A percentile compares a stretch with the other conserved stretches of the same genome.
Conservation (phyloP, 208 protist species). For the Acanthamoeba healyi region DNA sequence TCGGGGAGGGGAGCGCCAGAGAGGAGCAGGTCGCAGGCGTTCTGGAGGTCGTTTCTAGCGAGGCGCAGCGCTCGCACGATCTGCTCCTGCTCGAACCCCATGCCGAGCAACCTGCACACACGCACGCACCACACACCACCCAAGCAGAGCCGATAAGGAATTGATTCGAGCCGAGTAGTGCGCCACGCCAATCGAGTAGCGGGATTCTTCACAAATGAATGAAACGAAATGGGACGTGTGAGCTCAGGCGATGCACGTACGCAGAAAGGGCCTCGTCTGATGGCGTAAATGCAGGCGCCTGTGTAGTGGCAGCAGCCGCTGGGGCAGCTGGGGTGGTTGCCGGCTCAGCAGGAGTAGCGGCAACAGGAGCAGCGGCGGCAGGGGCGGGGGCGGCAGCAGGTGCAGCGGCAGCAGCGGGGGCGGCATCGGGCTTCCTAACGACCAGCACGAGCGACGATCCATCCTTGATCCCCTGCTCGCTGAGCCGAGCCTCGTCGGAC, state of each 20-base stretch:
- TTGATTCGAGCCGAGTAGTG: too few relatives aligned
- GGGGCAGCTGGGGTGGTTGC: background rate
- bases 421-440: background rate
- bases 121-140: background rate
- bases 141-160: background rate
- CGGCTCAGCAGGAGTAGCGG: background rate
- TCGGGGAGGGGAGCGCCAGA: background rate
- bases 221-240: background rate
- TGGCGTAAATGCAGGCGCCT: background rate
- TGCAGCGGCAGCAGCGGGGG: background rate
- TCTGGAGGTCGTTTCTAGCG: slow-evolving; percentile 6
- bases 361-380: background rate
- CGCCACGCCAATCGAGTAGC: too few relatives aligned
- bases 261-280: background rate
- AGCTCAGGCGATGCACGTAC: background rate
- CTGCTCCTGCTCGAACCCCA: slow-evolving; percentile 42
- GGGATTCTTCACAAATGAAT: background rate
- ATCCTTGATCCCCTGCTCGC: background rate
- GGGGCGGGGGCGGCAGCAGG: background rate
- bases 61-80: slow-evolving; percentile 12
- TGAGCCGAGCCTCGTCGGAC: background rate
- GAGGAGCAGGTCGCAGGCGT: slow-evolving; percentile 42
- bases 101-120: slow-evolving; percentile 5
- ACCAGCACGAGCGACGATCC: slow-evolving; percentile 12
- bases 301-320: background rate